Conservation (phyloP, 73 alveolate genomes). For the Paramecium octaurelia region DNA sequence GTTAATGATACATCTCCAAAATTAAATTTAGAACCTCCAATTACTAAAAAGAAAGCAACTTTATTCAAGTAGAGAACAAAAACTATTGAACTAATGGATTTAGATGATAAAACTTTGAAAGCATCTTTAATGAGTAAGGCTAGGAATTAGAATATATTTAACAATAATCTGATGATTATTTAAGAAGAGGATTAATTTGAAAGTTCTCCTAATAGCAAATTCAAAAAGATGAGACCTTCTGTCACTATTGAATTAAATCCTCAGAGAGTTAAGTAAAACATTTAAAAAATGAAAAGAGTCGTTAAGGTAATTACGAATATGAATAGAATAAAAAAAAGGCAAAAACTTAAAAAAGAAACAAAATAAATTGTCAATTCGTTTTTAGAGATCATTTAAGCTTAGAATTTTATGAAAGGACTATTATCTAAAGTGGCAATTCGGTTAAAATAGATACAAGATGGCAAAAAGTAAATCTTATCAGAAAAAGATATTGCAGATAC, state of each 20-base stretch:
- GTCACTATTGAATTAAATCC: background rate
- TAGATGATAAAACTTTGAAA: background rate
- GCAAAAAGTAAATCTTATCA: background rate
- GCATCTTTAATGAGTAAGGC: background rate
- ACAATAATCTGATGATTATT: background rate
- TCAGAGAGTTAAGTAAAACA: background rate
- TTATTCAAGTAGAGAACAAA: background rate
- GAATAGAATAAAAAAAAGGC: background rate
- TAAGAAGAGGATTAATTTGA: background rate
- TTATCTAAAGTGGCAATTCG: background rate
- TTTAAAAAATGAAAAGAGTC: background rate
- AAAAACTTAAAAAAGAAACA: background rate
- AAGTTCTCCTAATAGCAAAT: background rate
- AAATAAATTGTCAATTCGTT: background rate
- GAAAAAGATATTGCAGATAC: background rate
- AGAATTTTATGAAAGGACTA: background rate
- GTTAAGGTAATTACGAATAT: background rate
- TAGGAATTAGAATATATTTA: background rate
- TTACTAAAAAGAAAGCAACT: background rate
- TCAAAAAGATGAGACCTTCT: background rate
- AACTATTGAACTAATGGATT: background rate
- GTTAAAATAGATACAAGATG: background rate
- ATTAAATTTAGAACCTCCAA: constrained; percentile 3
- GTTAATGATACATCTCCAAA: background rate
- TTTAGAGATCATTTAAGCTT: background rate